Evolutionary conservation across 352 stramenopile species (phyloP), one percentile per base, ranked within the genome.

Genomic region (Phytophthora rubi): DNA sequence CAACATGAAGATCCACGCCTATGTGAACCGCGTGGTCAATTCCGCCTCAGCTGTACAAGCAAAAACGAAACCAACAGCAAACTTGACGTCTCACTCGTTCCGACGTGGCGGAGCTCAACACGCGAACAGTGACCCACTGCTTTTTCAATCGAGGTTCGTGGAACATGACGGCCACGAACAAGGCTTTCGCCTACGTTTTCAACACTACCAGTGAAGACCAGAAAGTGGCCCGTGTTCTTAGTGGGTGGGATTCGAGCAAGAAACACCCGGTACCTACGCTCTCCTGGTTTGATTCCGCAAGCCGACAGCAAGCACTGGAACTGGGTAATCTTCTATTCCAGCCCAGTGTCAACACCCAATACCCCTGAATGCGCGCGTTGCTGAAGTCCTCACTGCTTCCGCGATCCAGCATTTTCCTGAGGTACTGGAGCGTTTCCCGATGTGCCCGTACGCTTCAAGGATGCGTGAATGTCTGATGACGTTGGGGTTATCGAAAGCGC

Each of bases 1-100:
- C 32, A 52, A 61, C 37, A 52, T 61, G 23, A 61, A 61, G 54
- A 52, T 61, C 23, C 23, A 26, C 23, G 23, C 23, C 23, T 26
- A 3, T 30, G 26, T 30, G 3, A 26, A 26, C 23, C 26, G 26
- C 26, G 26, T 30, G 0, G 37, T 62, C 21, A 35, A 10, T 15
- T 44, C 35, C 15, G 23, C 35, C 21, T 18, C 16, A 3, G 5
- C n/a, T 30, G 26, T 5, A 6, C 26, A 30, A 30, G n/a, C 5
- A 1, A 33, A 18, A 26, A 21, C 37, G 15, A 52, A 44, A 15
- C 21, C 55, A 37, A 62, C 37, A 2, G 3, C 23, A 6, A 62
- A 45, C 8, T 10, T 62, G 16, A 52, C 42, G 0, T 53, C 37
- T 2, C 42, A 62, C n/a, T 62, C 55, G 16, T 62, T 62, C 53